These are phyloP conservation scores for Azolla pinnata DNA, from an alignment of 75 land plant genomes.

Conservation along the genomic window DNA sequence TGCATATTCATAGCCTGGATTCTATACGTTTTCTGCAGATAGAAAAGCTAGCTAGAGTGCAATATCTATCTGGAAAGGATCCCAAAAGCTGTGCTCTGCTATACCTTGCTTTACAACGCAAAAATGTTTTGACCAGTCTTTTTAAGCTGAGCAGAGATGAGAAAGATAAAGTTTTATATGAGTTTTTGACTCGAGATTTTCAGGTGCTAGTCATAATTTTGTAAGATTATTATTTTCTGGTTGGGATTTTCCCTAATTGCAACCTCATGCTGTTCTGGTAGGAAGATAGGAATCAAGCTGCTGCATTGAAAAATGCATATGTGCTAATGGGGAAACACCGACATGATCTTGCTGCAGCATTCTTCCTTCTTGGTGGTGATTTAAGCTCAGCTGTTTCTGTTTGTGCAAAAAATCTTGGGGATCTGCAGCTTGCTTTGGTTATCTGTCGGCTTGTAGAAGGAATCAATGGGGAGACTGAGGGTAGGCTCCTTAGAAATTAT, in stretches of 20 bases:
- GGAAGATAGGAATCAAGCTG: slow-evolving; percentile 93
- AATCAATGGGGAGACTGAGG: slow-evolving; percentile 52
- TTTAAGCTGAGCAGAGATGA: slow-evolving; percentile 93
- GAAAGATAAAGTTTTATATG: slow-evolving; percentile 73
- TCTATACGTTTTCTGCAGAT: slow-evolving; percentile 58
- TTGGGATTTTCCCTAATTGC: not conserved
- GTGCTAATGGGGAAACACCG: slow-evolving; percentile 92
- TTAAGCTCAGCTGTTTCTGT: slow-evolving; percentile 65
- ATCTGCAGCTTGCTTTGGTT: slow-evolving; percentile 90
- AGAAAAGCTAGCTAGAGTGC: slow-evolving; percentile 85
- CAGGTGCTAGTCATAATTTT: slow-evolving; percentile 35
- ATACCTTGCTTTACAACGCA: slow-evolving; percentile 78
- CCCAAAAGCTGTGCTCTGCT: slow-evolving; percentile 84
- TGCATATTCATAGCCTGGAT: no score
- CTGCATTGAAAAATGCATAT: slow-evolving; percentile 98
- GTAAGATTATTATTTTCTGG: slow-evolving; percentile 2
- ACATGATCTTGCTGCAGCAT: slow-evolving; percentile 85
- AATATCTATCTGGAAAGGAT: slow-evolving; percentile 67
- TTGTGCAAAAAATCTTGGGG: slow-evolving; percentile 86
- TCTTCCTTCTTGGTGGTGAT: slow-evolving; percentile 92
- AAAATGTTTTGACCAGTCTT: slow-evolving; percentile 77
- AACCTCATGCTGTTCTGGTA: slow-evolving; percentile 7
- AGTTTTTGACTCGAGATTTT: slow-evolving; percentile 87
- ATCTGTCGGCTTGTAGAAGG: slow-evolving; percentile 83
- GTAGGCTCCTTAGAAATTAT: slow-evolving; percentile 46